These are phyloP conservation scores for Moelleriella libera DNA, from an alignment of 2,329 filamentous ascomycete genomes.

Conservation along the genomic window DNA sequence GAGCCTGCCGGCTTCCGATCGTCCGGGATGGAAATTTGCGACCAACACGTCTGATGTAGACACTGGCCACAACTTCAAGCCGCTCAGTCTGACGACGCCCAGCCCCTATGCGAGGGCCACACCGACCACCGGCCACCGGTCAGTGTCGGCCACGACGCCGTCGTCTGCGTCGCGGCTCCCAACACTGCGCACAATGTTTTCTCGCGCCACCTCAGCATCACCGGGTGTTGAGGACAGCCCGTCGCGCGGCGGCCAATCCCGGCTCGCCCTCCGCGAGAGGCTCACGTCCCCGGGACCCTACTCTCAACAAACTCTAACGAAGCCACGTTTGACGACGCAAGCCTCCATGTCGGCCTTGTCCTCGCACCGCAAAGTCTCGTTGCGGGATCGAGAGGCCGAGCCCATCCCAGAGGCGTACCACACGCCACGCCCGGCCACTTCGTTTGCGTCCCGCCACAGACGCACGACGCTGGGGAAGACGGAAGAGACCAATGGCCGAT, in stretches of 20 bases:
- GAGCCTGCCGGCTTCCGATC: slow-evolving; percentile 31
- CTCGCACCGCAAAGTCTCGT: slow-evolving; percentile 34
- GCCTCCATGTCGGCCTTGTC: slow-evolving; percentile 26
- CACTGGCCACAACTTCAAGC: slow-evolving; percentile 55
- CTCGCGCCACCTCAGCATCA: slow-evolving; percentile 31
- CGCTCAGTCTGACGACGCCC: slow-evolving; percentile 44
- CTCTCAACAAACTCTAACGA: slow-evolving; percentile 28
- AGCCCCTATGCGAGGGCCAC: slow-evolving; percentile 38
- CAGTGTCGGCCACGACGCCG: slow-evolving; percentile 27
- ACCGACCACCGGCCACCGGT: slow-evolving; percentile 21
- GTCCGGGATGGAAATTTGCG: slow-evolving; percentile 61
- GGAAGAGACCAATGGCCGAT: slow-evolving; percentile 25
- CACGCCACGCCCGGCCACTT: slow-evolving; percentile 38
- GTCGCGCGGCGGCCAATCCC: slow-evolving; percentile 25
- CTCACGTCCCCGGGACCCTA: slow-evolving; percentile 34
- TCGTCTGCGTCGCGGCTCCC: slow-evolving; percentile 33
- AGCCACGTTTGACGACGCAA: slow-evolving; percentile 28
- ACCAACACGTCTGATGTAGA: slow-evolving; percentile 50
- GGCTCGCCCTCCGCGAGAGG: slow-evolving; percentile 40
- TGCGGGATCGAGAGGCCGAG: slow-evolving; percentile 29
- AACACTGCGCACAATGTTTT: slow-evolving; percentile 30
- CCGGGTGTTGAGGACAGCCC: slow-evolving; percentile 31
- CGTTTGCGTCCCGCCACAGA: slow-evolving; percentile 32
- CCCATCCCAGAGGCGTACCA: slow-evolving; percentile 14
- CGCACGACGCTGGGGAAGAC: slow-evolving; percentile 31